Percentiles rank a stretch among this genome's conserved stretches.
These are phyloP conservation scores for Tagetes patula DNA, from an alignment of 129 eudicot genomes.

Conservation along the genomic window DNA sequence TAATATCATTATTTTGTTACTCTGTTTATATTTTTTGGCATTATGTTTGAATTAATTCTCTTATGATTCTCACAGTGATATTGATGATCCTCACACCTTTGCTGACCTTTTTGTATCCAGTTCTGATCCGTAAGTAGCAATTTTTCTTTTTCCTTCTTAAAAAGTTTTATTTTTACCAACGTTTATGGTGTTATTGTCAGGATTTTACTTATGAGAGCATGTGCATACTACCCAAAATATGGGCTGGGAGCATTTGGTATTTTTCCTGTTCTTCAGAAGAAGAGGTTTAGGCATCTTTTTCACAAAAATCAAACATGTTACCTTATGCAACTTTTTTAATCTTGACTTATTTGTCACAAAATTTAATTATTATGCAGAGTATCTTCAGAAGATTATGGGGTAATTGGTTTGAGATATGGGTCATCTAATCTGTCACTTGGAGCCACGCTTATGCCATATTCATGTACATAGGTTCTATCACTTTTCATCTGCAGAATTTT, in stretches of 20 bases:
- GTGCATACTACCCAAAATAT: conserved; percentile 72
- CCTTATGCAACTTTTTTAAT: conserved; percentile 17
- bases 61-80: conserved; percentile 45
- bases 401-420: conserved; percentile 83
- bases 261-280: conserved; percentile 57
- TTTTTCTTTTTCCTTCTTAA: neutral
- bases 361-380: conserved; percentile 39
- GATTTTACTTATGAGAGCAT: conserved; percentile 56
- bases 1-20: neutral
- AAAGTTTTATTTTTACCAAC: neutral
- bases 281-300: conserved; percentile 45
- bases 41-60: neutral
- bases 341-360: conserved; percentile 15
- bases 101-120: conserved; percentile 65
- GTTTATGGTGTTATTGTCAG: conserved; percentile 27
- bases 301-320: neutral
- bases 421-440: conserved; percentile 76
- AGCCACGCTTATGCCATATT: conserved; percentile 62
- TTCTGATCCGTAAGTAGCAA: conserved; percentile 60
- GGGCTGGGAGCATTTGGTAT: conserved; percentile 87
- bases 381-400: conserved; percentile 57
- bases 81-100: conserved; percentile 80
- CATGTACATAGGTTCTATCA: conserved; percentile 38
- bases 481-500: conserved; percentile 1
- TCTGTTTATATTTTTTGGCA: conserved; percentile 5